Percentiles rank a stretch among this genome's conserved stretches.
Conservation (phyloP, 2,329 filamentous ascomycete genomes). For the Cordyceps sp. region DNA sequence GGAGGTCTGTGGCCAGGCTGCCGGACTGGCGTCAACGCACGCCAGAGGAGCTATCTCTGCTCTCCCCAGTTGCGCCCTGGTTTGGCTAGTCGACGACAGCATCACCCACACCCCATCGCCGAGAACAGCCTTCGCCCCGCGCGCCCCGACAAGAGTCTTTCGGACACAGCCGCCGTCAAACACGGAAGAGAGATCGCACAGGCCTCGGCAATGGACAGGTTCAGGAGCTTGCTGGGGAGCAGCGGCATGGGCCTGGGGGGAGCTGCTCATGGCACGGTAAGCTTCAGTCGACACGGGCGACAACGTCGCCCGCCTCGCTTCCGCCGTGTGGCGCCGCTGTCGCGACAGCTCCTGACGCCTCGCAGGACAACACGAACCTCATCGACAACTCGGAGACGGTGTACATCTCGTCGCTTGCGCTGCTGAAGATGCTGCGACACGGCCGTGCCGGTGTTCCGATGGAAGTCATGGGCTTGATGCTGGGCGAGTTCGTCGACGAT, state of each 20-base stretch:
- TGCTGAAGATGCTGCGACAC: conserved; percentile 97
- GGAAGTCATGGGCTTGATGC: conserved; percentile 99
- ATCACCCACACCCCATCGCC: no score
- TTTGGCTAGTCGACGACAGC: no score
- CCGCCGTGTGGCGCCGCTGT: no score
- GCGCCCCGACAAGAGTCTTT: no score
- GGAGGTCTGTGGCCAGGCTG: no score
- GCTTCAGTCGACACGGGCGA: no score
- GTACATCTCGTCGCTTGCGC: conserved; percentile 92
- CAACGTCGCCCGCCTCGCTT: no score
- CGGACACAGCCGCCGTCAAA: no score
- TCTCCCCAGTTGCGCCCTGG: no score
- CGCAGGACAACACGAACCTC: conserved; percentile 71
- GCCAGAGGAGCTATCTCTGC: no score
- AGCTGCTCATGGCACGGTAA: conserved; percentile 21
- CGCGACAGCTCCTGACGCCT: neutral
- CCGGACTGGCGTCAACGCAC: conserved; percentile 2
- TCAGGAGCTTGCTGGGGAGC: conserved; percentile 76
- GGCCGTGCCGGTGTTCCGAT: conserved; percentile 95
- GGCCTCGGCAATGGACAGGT: conserved; percentile 56
- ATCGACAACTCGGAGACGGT: conserved; percentile 99
- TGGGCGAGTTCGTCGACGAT: conserved; percentile 97
- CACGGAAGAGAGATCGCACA: no score
- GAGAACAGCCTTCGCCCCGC: no score
- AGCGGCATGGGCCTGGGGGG: conserved; percentile 50